Conservation (phyloP, 2,329 filamentous ascomycete genomes). For the Xylaria arbuscula region DNA sequence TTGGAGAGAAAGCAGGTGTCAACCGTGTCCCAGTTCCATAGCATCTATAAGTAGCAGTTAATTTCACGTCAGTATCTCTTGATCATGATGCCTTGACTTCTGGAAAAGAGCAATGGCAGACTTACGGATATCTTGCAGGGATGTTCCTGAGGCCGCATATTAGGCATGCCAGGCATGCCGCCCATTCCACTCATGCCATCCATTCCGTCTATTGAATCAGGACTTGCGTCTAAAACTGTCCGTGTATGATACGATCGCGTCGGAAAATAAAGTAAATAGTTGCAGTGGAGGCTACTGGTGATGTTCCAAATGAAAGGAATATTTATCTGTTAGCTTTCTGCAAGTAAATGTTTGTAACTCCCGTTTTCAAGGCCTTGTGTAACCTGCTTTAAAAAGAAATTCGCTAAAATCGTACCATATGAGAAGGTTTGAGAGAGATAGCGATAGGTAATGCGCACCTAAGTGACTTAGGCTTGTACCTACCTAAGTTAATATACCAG, state of each 20-base stretch:
- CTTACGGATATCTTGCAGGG: conserved; percentile 46
- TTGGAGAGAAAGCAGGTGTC: conserved; percentile 77
- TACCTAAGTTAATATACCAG: no score
- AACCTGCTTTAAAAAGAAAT: not conserved
- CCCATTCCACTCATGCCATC: conserved; percentile 28
- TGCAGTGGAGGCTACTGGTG: not conserved
- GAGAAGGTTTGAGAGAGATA: not conserved
- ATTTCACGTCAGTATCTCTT: not conserved
- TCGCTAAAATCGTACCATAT: not conserved
- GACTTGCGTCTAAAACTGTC: conserved; percentile 21
- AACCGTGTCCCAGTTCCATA: conserved; percentile 83
- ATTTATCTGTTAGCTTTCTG: not conserved
- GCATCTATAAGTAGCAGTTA: conserved; percentile 66
- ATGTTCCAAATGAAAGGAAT: not conserved
- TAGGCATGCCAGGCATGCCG: not conserved
- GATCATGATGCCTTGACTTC: not conserved
- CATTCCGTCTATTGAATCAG: conserved; percentile 6
- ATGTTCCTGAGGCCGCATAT: not conserved
- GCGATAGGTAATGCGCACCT: no score
- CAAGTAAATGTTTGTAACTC: not conserved
- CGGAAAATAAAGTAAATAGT: not conserved
- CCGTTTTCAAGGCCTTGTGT: not conserved
- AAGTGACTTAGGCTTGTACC: no score
- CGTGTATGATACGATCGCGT: not conserved
- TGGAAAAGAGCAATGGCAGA: not conserved